phyloP scores from a whole-genome alignment of 805 yeast species.

The Scheffersomyces lignosus region DNA sequence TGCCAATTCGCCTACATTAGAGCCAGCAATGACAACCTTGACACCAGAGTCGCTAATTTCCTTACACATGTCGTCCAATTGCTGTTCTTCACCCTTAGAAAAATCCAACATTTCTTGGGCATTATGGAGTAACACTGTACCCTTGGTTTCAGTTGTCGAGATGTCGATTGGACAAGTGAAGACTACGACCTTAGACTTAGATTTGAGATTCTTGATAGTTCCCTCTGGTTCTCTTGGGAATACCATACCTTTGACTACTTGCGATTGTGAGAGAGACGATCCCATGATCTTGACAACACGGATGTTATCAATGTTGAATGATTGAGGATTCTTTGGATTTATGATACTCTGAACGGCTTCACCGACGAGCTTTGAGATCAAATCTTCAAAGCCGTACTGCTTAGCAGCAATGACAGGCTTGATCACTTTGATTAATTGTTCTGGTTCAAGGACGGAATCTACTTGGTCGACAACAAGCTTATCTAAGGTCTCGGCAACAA shows the following conservation, averaged over 20 bases:
- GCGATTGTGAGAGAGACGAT: conserved; percentile 66
- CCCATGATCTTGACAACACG: conserved; percentile 98
- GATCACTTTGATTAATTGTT: conserved; percentile 68
- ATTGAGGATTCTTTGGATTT: conserved; percentile 62
- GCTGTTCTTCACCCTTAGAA: conserved; percentile 94
- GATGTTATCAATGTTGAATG: conserved; percentile 88
- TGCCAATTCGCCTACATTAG: conserved; percentile 89
- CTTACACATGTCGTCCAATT: conserved; percentile 80
- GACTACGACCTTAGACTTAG: conserved; percentile 81
- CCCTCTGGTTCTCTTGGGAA: conserved; percentile 98
- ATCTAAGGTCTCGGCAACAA: conserved; percentile 68
- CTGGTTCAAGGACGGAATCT: conserved; percentile 53
- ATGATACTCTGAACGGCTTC: conserved; percentile 78
- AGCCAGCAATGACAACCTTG: conserved; percentile 89
- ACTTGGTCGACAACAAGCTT: conserved; percentile 61
- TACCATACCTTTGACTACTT: conserved; percentile 95
- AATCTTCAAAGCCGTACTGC: conserved; percentile 85
- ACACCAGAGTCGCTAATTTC: conserved; percentile 85
- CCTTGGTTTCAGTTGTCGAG: conserved; percentile 96
- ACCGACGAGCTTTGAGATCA: conserved; percentile 72
- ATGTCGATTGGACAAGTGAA: conserved; percentile 94
- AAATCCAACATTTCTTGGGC: conserved; percentile 97
- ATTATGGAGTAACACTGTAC: conserved; percentile 92
- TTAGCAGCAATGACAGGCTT: conserved; percentile 90
- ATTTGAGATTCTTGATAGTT: conserved; percentile 60